Evolutionary conservation across 257 asterid species (phyloP).

Genomic region (Agastache rugosa): DNA sequence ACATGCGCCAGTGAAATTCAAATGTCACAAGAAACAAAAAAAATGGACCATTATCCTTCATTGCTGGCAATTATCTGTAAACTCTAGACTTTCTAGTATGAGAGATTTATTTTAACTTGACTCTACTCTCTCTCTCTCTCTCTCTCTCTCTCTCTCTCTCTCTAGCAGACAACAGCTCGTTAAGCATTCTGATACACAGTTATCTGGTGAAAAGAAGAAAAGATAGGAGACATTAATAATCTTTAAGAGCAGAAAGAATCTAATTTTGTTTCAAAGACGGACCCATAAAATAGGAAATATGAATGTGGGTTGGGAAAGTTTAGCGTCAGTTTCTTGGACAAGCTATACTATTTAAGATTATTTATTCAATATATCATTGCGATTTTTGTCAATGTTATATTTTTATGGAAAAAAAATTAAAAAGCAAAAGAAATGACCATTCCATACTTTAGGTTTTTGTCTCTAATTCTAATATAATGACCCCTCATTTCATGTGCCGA

Average conservation of each 20-base stretch:
- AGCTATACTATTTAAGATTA: conserved; percentile 36
- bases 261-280: conserved; percentile 1
- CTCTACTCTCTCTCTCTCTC: neutral
- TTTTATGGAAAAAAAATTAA: neutral
- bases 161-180: neutral
- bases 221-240: neutral
- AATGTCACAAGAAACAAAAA: neutral
- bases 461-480: conserved; percentile 2
- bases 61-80: no score
- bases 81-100: no score
- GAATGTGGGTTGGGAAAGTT: conserved; percentile 23
- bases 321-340: conserved; percentile 43
- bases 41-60: neutral
- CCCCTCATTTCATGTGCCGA: conserved; percentile 43
- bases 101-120: no score
- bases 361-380: conserved; percentile 41
- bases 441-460: conserved; percentile 34
- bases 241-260: conserved; percentile 7
- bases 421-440: conserved; percentile 29
- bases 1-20: no score
- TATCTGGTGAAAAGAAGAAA: conserved; percentile 2
- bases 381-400: conserved; percentile 28
- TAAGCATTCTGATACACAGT: neutral
- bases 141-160: neutral
- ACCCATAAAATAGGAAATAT: conserved; percentile 18